These are phyloP conservation scores for Lactarius tabidus DNA, from an alignment of 768 basidiomycete species.

Conservation along the genomic window DNA sequence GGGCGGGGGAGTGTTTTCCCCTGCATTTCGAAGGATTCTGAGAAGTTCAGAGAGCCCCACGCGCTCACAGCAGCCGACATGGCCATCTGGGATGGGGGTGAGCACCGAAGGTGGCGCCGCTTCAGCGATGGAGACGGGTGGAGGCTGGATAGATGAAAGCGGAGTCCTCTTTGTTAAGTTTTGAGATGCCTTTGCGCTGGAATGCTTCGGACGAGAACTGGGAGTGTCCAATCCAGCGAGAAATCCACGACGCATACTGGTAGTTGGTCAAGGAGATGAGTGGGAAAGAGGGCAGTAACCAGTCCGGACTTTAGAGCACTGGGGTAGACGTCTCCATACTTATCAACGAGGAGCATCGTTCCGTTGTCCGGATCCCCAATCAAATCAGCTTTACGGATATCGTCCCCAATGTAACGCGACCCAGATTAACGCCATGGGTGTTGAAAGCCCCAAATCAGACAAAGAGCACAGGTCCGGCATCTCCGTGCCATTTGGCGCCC, in stretches of 20 bases:
- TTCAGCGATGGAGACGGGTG: not conserved
- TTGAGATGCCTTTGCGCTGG: not conserved
- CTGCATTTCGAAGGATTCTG: constrained; percentile 9
- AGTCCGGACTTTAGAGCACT: constrained; percentile 12
- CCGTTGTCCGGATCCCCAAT: constrained; percentile 4
- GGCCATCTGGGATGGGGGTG: constrained; percentile 11
- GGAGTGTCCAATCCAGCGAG: not conserved
- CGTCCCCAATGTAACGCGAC: not conserved
- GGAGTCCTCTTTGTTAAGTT: not conserved
- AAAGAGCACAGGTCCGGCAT: not conserved
- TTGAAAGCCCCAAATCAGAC: constrained; percentile 2
- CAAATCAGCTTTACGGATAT: not conserved
- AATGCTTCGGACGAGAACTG: not conserved
- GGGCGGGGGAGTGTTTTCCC: constrained; percentile 2
- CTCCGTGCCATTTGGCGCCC: not conserved
- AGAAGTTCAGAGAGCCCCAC: constrained; percentile 16
- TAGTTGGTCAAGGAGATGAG: not conserved
- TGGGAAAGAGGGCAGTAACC: not conserved
- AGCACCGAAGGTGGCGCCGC: not conserved
- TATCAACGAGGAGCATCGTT: not conserved
- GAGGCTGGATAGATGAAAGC: not conserved
- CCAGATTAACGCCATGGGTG: not conserved
- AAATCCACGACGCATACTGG: constrained; percentile 15
- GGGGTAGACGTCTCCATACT: not conserved
- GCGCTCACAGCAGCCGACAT: constrained; percentile 17